Evolutionary conservation across 1,139 yeast species (phyloP).

Genomic region (Yamadazyma mexicana): DNA sequence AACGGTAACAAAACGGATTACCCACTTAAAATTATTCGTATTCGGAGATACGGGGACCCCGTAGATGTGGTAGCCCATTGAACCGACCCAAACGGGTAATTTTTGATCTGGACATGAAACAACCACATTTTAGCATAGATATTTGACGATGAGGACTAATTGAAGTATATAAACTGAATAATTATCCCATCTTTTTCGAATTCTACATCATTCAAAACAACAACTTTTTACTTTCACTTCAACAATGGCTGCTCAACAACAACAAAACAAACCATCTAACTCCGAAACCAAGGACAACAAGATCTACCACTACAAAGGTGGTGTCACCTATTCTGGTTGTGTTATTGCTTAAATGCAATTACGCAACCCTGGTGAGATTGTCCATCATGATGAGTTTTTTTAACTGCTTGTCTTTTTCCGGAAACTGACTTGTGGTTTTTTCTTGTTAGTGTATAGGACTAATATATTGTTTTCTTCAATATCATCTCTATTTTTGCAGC

Average conservation of each 20-base stretch:
- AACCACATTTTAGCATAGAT: background rate
- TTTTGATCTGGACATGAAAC: background rate
- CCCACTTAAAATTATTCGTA: background rate
- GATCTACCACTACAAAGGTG: constrained; percentile 5
- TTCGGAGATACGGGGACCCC: too few relatives aligned
- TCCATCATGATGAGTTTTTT: constrained; percentile 1
- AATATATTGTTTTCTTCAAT: background rate
- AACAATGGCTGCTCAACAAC: constrained; percentile 17
- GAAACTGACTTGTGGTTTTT: background rate
- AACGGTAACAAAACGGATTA: background rate
- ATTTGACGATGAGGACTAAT: too few relatives aligned
- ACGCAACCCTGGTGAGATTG: background rate
- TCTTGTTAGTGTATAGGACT: constrained; percentile 1
- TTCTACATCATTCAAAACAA: background rate
- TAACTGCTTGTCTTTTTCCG: background rate
- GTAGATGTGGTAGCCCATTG: background rate
- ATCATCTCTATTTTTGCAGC: background rate
- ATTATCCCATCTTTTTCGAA: background rate
- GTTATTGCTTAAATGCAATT: constrained; percentile 11
- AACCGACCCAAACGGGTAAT: background rate
- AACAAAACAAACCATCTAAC: constrained; percentile 8
- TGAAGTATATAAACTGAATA: background rate
- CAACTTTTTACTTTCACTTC: background rate
- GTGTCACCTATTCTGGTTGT: constrained; percentile 11
- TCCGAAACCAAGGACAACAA: constrained; percentile 15